Evolutionary conservation across 2,329 filamentous ascomycete genomes (phyloP), one percentile per base, ranked within the genome.

Genomic region (Laburnicola sp.): DNA sequence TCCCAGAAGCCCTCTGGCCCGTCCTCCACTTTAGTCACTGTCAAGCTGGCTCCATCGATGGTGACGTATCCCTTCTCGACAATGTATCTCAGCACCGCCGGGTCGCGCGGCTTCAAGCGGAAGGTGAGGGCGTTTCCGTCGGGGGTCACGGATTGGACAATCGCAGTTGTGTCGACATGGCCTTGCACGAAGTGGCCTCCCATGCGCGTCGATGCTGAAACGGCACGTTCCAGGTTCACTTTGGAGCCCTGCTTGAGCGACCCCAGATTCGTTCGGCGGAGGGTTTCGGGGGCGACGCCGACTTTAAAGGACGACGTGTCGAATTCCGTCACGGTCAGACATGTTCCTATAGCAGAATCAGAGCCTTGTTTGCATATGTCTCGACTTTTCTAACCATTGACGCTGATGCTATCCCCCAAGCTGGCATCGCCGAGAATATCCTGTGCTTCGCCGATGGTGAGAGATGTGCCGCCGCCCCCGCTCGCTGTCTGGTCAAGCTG

Each of bases 171-270:
- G 74, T 99, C 95, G 54, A 99, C 93, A 74, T 99, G 94, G 35
- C 94, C 94, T 76, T 99, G 95, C 28, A 97, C 93, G 66, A 97
- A 96, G 76, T 99, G 94, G 0, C 94, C 94, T 40, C 95, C 94
- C 91, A 99, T 97, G 48, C 94, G 89, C 39, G 93, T 97, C 65
- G 88, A 84, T 3, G 91, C 91, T 16, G 88, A 87, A 47, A 99
- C 92, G 3, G 94, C 93, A 11, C 94, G 86, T 79, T 99, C 94
- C 46, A 99, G 86, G 74, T 99, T 99, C 59, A 97, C 92, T 22
- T 78, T 79, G 54, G 86, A 88, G 36, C 79, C 79, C 54, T 83
- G 71, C 41, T 76, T 74, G 46, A 99, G 80, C 21, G 78, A 78
- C 56, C 92, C 93, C n/a, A 99, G 85, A 76, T 97, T 96, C 53